Conservation (phyloP, 768 basidiomycete genomes). For the Roridomyces roridus region DNA sequence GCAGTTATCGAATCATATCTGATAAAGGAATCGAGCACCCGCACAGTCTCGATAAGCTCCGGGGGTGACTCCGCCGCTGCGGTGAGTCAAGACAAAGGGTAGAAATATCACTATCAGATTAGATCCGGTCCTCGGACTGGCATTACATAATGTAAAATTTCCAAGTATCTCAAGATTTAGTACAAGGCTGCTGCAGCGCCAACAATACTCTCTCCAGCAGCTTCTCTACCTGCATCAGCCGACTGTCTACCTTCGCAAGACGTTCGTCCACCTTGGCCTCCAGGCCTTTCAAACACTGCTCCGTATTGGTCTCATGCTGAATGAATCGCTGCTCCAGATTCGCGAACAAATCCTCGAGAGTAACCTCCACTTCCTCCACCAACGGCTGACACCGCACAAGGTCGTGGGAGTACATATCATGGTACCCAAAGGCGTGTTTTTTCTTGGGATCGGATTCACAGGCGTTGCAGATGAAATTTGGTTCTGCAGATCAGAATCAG, state of each 20-base stretch:
- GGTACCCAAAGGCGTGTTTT: slow-evolving; percentile 20
- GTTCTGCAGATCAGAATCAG: slow-evolving; percentile 2
- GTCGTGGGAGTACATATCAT: slow-evolving; percentile 21
- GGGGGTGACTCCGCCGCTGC: neutral
- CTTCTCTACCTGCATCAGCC: slow-evolving; percentile 20
- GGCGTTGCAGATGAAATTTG: slow-evolving; percentile 24
- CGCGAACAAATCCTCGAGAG: slow-evolving; percentile 25
- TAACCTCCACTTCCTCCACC: slow-evolving; percentile 24
- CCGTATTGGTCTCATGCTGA: slow-evolving; percentile 22
- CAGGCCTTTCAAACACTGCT: slow-evolving; percentile 8
- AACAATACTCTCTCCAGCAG: slow-evolving; percentile 12
- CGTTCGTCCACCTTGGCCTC: slow-evolving; percentile 14
- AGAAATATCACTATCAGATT: no score
- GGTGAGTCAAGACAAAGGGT: no score
- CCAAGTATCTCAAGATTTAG: no score
- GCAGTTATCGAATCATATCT: no score
- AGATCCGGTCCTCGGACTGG: no score
- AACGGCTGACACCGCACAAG: slow-evolving; percentile 21
- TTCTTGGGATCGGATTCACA: slow-evolving; percentile 14
- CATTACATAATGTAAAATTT: no score
- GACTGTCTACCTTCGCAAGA: slow-evolving; percentile 18
- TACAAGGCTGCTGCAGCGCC: neutral
- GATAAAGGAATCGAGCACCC: no score
- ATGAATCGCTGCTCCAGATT: slow-evolving; percentile 24
- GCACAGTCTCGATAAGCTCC: neutral